Percentiles rank a stretch among this genome's conserved stretches.
phyloP scores from a whole-genome alignment of 257 asterid genomes.

The Penstemon newberryi region DNA sequence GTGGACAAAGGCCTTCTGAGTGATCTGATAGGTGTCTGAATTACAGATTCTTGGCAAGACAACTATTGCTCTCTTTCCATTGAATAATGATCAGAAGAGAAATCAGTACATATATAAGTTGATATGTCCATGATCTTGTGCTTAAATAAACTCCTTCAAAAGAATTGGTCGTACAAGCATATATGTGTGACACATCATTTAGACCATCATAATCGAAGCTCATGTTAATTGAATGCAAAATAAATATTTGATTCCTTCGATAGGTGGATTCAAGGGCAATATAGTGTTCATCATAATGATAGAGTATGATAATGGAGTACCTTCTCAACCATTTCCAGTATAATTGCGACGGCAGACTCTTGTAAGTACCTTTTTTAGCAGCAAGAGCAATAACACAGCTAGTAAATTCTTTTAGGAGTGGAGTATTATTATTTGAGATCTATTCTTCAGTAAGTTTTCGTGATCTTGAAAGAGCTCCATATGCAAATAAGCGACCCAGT shows the following conservation, averaged over 20 bases:
- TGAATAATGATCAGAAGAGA: neutral
- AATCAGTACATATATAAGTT: neutral
- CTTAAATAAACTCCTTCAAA: conserved; percentile 9
- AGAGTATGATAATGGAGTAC: conserved; percentile 32
- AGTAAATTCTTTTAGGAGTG: conserved; percentile 60
- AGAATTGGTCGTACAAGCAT: neutral
- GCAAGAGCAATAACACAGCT: conserved; percentile 68
- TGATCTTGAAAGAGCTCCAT: conserved; percentile 93
- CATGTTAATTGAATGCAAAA: neutral
- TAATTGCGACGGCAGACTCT: conserved; percentile 77
- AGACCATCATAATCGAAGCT: neutral
- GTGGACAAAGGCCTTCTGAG: neutral
- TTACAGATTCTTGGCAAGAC: neutral
- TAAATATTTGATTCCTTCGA: neutral
- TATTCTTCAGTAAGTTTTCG: conserved; percentile 78
- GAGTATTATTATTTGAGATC: conserved; percentile 48
- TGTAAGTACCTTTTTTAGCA: conserved; percentile 85
- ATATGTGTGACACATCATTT: neutral
- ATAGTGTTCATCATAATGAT: neutral
- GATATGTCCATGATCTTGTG: neutral
- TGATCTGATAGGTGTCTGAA: neutral
- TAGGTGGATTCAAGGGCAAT: conserved; percentile 9
- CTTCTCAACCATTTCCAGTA: conserved; percentile 84
- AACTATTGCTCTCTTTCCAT: neutral
- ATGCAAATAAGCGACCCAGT: conserved; percentile 91